Evolutionary conservation across 225 moss, liverwort and hornwort species (phyloP), one percentile per base, ranked within the genome.

Genomic region (Rhytidiadelphus loreus): DNA sequence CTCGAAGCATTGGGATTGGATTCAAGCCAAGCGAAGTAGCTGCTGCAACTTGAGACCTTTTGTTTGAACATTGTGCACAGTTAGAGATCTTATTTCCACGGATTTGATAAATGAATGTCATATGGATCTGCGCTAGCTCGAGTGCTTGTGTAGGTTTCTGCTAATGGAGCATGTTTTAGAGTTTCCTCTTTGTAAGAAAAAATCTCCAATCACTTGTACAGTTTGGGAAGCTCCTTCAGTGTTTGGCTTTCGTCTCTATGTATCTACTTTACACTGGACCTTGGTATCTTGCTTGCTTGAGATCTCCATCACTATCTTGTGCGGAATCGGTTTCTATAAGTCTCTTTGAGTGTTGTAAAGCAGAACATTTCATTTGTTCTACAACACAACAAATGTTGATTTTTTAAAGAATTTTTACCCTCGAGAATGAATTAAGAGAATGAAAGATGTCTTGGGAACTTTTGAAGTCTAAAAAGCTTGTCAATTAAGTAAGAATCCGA

Each of bases 1-100:
- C 89, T 98, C 71, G 91, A 93, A 84, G 97, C 96, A 32, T 92
- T 95, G 74, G 96, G 94, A 72, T 87, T 97, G 76, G 95, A 94
- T 89, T 86, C 91, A 52, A 92, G 77, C 84, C 60, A 86, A 41
- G 88, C 85, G 33, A 80, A 85, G 76, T 89, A 78, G 82, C 50
- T 87, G 87, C 70, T 87, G 87, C 70, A 69, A 76, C 69, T 85
- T 16, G 32, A 39, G 13, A 33, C 21, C 24, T 82, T 63, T 63
- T 62, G 37, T n/a, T 73, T 53, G 72, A 87, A 39, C 39, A 33
- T 62, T 41, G 46, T 70, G 48, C 65, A 56, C 11, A 70, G 35
- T 41, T 41, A 6, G 22, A 52, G 35, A 61, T 48, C 13, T 70
- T 50, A 4, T 56, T 61, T 72, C 19, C 11, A 37, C 52, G 55